These are phyloP conservation scores for Tetrahymena borealis DNA, from an alignment of 73 alveolate genomes.

Conservation along the genomic window DNA sequence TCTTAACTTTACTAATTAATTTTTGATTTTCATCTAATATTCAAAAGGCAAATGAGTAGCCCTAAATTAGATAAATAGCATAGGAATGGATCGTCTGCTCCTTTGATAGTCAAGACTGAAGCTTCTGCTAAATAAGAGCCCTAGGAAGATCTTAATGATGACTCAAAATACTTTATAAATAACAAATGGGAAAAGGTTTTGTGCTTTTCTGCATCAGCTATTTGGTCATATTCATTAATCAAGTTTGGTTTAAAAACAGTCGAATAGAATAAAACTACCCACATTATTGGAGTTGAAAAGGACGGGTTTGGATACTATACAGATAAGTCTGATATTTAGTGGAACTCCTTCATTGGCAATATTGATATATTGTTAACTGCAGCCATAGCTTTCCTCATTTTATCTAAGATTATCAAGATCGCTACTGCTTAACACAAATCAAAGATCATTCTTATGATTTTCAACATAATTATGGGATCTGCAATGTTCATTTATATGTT, in stretches of 20 bases:
- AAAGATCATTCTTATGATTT: background rate
- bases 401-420: background rate
- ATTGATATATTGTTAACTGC: background rate
- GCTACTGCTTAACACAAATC: background rate
- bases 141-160: background rate
- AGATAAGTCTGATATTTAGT: background rate
- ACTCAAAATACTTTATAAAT: background rate
- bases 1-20: too few species aligned
- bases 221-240: background rate
- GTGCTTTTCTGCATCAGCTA: background rate
- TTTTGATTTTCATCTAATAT: too few species aligned
- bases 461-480: constrained; percentile 15
- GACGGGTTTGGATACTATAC: background rate
- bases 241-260: background rate
- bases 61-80: too few species aligned
- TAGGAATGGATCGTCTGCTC: background rate
- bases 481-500: background rate
- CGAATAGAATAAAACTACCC: background rate
- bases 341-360: background rate
- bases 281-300: background rate
- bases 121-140: background rate
- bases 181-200: background rate
- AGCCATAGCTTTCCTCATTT: background rate
- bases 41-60: too few species aligned
- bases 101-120: background rate